Evolutionary conservation across 192 early-diverging fungal species (phyloP).

Genomic region (Chytriomyces confervae): DNA sequence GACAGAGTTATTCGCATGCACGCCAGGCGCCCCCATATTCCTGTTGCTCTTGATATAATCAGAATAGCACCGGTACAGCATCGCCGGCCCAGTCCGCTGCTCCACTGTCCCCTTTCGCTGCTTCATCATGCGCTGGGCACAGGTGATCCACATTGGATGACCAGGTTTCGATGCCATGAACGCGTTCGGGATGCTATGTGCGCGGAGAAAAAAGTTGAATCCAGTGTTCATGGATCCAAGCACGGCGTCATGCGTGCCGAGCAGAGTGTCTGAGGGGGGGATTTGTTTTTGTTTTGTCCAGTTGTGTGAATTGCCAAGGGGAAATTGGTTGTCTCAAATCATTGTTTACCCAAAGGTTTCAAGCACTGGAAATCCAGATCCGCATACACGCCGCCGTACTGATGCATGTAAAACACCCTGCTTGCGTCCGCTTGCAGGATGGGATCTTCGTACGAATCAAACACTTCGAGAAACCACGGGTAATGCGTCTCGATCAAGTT

Average conservation of each 20-base stretch:
- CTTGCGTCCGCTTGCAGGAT: constrained; percentile 46
- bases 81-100: constrained; percentile 41
- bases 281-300: no score
- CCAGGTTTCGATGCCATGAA: constrained; percentile 47
- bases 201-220: not conserved
- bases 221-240: constrained; percentile 14
- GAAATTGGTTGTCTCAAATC: not conserved
- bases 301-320: not conserved
- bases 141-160: constrained; percentile 45
- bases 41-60: not conserved
- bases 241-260: not conserved
- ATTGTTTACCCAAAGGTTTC: constrained; percentile 27
- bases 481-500: constrained; percentile 33
- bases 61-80: constrained; percentile 14
- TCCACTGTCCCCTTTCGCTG: constrained; percentile 23
- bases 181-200: constrained; percentile 49
- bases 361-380: constrained; percentile 47
- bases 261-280: not conserved
- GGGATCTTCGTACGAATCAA: constrained; percentile 30
- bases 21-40: not conserved
- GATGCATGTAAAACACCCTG: constrained; percentile 47
- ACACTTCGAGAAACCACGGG: constrained; percentile 46
- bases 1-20: not conserved
- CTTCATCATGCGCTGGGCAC: constrained; percentile 28
- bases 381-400: constrained; percentile 48